Base-by-base conservation (phyloP, 2,329 filamentous ascomycete genomes). In the Fusarium sp. region DNA sequence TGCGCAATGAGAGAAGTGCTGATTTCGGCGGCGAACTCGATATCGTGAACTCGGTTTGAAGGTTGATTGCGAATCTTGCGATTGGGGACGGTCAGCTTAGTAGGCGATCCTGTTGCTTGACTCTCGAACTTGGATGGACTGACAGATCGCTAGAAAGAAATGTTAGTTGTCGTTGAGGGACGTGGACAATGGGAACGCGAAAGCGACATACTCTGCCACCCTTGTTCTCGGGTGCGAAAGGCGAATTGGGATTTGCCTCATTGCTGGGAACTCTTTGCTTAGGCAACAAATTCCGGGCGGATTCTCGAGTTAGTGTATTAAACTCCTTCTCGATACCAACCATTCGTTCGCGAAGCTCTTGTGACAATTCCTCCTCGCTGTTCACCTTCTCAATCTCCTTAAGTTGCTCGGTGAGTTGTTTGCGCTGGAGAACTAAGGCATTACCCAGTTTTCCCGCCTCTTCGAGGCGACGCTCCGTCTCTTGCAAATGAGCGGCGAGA, bases 21-120 rank as follows among this genome's bases (percentile, higher is more conserved):
- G 74, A 99, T 97, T 76, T 99, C 95, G 49, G 96, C 94, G n/a
- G 95, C 96, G 75, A 99, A 97, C 73, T 97, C 94, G 75, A 99
- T 97, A 75, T 99, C 96, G 76, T 98, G 94, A 14, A 97, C 90
- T 50, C 94, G 90, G 76, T 90, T 96, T 11, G 91, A 88, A 4
- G 93, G 92, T 76, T 97, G 95, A 72, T 98, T 98, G 56, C 96
- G 88, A 76, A 96, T 87, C 77, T 94, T 96, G 70, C 95, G 88
- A 71, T 92, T 95, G 2, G 94, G 94, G 11, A 96, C 92, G 72
- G 86, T 91, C 66, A 97, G 85, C 80, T 98, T 99, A 41, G 92
- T 94, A 4, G 95, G 95, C 23, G 95, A 97, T 59, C 88, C 90
- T 11, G 91, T 91, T 41, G 92, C 92, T 76, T 95, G 91, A 74